phyloP scores from a whole-genome alignment of 352 stramenopile genomes.

The Pythium dissimile region DNA sequence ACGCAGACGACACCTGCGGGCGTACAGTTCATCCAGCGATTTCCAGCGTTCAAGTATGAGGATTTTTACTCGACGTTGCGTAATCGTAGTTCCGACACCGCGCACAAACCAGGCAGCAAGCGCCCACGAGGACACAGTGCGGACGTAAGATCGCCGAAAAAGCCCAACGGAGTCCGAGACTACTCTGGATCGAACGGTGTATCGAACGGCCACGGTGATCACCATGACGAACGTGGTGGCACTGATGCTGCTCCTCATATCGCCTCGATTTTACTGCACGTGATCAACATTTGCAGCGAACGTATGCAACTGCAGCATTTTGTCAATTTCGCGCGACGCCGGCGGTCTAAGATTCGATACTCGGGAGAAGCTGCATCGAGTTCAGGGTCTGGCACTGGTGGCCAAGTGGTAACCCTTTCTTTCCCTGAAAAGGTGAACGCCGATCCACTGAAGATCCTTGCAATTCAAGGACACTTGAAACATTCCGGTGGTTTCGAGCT shows the following conservation, averaged over 20 bases:
- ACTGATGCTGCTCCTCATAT: constrained; percentile 50
- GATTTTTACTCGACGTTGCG: constrained; percentile 62
- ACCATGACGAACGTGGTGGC: background rate
- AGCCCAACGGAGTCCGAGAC: constrained; percentile 14
- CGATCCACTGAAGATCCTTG: constrained; percentile 72
- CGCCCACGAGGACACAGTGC: constrained; percentile 17
- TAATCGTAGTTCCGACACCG: constrained; percentile 32
- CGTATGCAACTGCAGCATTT: constrained; percentile 86
- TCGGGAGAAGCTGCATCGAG: constrained; percentile 68
- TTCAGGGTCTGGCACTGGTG: constrained; percentile 50
- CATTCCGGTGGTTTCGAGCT: constrained; percentile 76
- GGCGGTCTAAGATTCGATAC: constrained; percentile 81
- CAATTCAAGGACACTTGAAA: constrained; percentile 79
- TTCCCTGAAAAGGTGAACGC: constrained; percentile 84
- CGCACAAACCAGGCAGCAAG: constrained; percentile 41
- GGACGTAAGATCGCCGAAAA: constrained; percentile 30
- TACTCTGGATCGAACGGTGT: constrained; percentile 8
- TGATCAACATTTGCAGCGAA: constrained; percentile 82
- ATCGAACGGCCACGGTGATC: constrained; percentile 23
- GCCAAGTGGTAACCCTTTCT: constrained; percentile 83
- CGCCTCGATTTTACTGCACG: constrained; percentile 70
- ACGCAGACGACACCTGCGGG: constrained; percentile 54
- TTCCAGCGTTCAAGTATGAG: constrained; percentile 75
- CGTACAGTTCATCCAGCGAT: constrained; percentile 85
- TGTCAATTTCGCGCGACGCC: constrained; percentile 81